These are phyloP conservation scores for Marvania coccoides DNA, from an alignment of 139 green algal genomes.

Conservation along the genomic window DNA sequence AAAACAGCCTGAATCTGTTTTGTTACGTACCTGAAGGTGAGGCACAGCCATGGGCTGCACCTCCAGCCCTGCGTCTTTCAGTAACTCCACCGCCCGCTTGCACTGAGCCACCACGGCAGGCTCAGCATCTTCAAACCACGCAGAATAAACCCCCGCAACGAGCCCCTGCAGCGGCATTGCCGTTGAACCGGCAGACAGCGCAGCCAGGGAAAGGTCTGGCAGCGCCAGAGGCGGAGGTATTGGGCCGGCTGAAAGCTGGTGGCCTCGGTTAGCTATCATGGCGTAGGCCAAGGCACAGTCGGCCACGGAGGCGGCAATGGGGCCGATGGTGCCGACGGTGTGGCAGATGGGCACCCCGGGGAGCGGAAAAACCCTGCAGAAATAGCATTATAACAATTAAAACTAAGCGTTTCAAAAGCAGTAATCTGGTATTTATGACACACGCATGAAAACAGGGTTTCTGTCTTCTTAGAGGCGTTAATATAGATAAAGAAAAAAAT, in stretches of 20 bases:
- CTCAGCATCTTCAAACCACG: conserved; percentile 56
- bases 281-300: conserved; percentile 47
- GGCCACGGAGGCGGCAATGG: conserved; percentile 36
- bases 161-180: conserved; percentile 23
- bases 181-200: not conserved
- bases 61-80: conserved; percentile 27
- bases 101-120: conserved; percentile 45
- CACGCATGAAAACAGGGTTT: too few relatives aligned
- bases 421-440: too few relatives aligned
- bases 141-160: conserved; percentile 36
- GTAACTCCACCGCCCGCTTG: conserved; percentile 17
- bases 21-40: too few relatives aligned
- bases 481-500: too few relatives aligned
- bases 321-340: conserved; percentile 29
- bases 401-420: too few relatives aligned
- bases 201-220: not conserved
- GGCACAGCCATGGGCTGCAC: conserved; percentile 46
- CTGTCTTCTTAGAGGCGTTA: too few relatives aligned
- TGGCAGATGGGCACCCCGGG: conserved; percentile 5
- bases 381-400: too few relatives aligned
- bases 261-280: conserved; percentile 27
- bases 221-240: conserved; percentile 10
- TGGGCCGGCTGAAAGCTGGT: not conserved
- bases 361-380: not conserved
- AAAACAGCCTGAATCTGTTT: too few relatives aligned